A percentile compares a stretch with the other conserved stretches of the same genome.
Conservation (phyloP, 345 rosid genomes). For the Xanthoceras sorbifolium region DNA sequence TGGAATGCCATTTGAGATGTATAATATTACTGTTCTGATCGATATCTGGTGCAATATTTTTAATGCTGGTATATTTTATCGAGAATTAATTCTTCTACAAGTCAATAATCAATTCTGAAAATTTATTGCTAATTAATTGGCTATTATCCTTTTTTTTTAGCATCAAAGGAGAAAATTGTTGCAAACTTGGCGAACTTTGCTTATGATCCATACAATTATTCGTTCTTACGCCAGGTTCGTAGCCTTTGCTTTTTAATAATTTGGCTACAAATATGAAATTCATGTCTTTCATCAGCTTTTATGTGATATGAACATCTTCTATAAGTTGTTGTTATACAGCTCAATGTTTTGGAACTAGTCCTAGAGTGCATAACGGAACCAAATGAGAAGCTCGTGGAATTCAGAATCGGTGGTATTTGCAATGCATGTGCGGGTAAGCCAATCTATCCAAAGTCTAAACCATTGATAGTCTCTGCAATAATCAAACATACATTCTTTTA, state of each 20-base stretch:
- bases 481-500: neutral
- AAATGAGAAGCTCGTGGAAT: slow-evolving; percentile 88
- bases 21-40: neutral
- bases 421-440: slow-evolving; percentile 72
- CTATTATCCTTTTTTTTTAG: slow-evolving; percentile 31
- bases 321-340: slow-evolving; percentile 45
- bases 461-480: neutral
- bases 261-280: neutral
- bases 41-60: neutral
- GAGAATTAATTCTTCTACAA: neutral
- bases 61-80: neutral
- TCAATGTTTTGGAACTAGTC: slow-evolving; percentile 88
- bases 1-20: neutral
- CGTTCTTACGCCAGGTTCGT: slow-evolving; percentile 74
- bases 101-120: neutral
- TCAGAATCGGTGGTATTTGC: slow-evolving; percentile 86
- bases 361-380: slow-evolving; percentile 89
- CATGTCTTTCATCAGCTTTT: neutral
- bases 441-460: neutral
- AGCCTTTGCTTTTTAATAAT: slow-evolving; percentile 4
- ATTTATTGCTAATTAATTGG: neutral
- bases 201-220: slow-evolving; percentile 86
- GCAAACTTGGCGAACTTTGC: slow-evolving; percentile 91
- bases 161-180: slow-evolving; percentile 63
- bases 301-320: neutral